phyloP scores from a whole-genome alignment of 805 yeast species.

The Saturnispora sanitii region DNA sequence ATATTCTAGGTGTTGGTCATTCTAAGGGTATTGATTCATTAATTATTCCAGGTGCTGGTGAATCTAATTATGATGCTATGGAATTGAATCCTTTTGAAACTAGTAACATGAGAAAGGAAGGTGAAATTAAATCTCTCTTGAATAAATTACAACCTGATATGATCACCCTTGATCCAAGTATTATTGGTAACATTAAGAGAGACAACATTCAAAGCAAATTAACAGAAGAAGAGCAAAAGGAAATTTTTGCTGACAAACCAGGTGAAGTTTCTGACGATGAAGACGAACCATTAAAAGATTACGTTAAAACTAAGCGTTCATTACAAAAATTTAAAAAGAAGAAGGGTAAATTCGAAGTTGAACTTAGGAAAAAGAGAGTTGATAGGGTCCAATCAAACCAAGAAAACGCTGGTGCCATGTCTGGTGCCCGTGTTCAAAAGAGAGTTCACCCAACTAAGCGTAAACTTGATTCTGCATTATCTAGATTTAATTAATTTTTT shows the following conservation, averaged over 20 bases:
- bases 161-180: slow-evolving; percentile 81
- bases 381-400: slow-evolving; percentile 69
- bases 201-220: slow-evolving; percentile 36
- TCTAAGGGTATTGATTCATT: slow-evolving; percentile 68
- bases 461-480: slow-evolving; percentile 35
- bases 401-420: slow-evolving; percentile 39
- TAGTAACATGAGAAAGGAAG: slow-evolving; percentile 85
- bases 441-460: slow-evolving; percentile 34
- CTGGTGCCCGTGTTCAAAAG: slow-evolving; percentile 27
- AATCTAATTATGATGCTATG: slow-evolving; percentile 91
- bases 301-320: slow-evolving; percentile 72
- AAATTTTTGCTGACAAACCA: slow-evolving; percentile 23
- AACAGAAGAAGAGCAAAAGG: slow-evolving; percentile 40
- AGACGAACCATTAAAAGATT: slow-evolving; percentile 54
- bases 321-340: slow-evolving; percentile 72
- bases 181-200: slow-evolving; percentile 73
- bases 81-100: slow-evolving; percentile 91
- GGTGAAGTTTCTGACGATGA: slow-evolving; percentile 34
- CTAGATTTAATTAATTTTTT: slow-evolving; percentile 36
- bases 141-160: slow-evolving; percentile 89
- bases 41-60: slow-evolving; percentile 94
- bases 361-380: slow-evolving; percentile 69
- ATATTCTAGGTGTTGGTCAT: slow-evolving; percentile 88
- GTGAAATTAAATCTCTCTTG: slow-evolving; percentile 75
- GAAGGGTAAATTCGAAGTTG: slow-evolving; percentile 76